These are phyloP conservation scores for Anethum foeniculum DNA, from an alignment of 140 eudicot species.

Conservation along the genomic window DNA sequence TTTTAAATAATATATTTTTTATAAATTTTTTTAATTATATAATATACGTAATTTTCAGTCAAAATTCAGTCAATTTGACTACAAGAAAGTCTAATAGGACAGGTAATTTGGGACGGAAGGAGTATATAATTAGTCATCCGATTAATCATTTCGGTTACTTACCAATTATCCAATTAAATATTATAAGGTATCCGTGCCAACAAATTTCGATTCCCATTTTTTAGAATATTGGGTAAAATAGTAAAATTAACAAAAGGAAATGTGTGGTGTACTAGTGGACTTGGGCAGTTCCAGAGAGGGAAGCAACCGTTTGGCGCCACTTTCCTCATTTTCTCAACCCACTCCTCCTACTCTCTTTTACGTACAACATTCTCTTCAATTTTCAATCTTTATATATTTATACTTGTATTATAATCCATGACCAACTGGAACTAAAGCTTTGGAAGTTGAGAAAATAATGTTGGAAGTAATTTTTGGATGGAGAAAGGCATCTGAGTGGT, in stretches of 20 bases:
- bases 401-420: background rate
- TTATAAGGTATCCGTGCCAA: too few species aligned
- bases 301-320: conserved; percentile 2
- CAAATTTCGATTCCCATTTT: too few species aligned
- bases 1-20: too few species aligned
- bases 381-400: background rate
- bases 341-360: conserved; percentile 5
- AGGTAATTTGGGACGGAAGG: too few species aligned
- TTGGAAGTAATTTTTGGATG: conserved; percentile 56
- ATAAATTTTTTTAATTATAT: too few species aligned
- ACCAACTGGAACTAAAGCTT: background rate
- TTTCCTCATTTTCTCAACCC: conserved; percentile 7
- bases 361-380: background rate
- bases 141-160: too few species aligned
- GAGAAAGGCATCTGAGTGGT: conserved; percentile 81
- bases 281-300: background rate
- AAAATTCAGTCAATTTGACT: too few species aligned
- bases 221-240: too few species aligned
- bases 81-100: too few species aligned
- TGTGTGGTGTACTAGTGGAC: background rate
- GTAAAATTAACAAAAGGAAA: background rate
- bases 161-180: too few species aligned
- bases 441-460: conserved; percentile 18
- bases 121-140: too few species aligned
- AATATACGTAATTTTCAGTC: too few species aligned